Conservation (phyloP, 148 eudicot species). For the Dysphania ambrosioides region DNA sequence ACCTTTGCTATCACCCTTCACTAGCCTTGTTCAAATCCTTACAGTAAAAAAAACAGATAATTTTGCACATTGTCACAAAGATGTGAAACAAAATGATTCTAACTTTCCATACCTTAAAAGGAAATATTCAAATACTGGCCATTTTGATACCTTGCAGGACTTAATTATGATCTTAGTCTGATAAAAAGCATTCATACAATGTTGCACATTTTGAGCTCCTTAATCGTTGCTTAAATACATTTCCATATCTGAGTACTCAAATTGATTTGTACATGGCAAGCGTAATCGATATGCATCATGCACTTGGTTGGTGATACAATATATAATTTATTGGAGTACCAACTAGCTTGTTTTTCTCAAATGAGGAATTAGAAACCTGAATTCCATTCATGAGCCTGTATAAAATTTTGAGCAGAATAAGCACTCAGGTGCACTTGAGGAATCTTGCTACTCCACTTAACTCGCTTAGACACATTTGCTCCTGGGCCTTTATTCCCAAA, state of each 20-base stretch:
- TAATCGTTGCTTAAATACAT: background rate
- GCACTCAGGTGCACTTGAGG: slow-evolving; percentile 49
- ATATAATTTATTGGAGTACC: background rate
- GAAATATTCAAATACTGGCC: background rate
- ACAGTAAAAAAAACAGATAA: no score
- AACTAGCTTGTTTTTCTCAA: background rate
- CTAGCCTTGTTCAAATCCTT: background rate
- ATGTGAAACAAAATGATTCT: background rate
- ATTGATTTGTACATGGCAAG: background rate
- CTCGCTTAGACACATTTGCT: slow-evolving; percentile 39
- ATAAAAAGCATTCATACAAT: background rate
- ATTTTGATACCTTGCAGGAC: background rate
- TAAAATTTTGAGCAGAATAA: slow-evolving; percentile 62
- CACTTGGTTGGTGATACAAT: background rate
- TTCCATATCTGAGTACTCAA: background rate
- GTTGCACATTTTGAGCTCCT: background rate
- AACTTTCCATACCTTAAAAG: background rate
- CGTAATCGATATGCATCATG: background rate
- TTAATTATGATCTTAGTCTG: background rate
- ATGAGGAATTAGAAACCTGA: background rate
- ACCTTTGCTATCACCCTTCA: background rate
- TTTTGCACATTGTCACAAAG: background rate
- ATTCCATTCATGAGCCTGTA: slow-evolving; percentile 65
- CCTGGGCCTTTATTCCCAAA: slow-evolving; percentile 61
- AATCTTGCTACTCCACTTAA: slow-evolving; percentile 70